phyloP scores from a whole-genome alignment of 163 green algal genomes.

The Chlamydomonas reinhardtii region DNA sequence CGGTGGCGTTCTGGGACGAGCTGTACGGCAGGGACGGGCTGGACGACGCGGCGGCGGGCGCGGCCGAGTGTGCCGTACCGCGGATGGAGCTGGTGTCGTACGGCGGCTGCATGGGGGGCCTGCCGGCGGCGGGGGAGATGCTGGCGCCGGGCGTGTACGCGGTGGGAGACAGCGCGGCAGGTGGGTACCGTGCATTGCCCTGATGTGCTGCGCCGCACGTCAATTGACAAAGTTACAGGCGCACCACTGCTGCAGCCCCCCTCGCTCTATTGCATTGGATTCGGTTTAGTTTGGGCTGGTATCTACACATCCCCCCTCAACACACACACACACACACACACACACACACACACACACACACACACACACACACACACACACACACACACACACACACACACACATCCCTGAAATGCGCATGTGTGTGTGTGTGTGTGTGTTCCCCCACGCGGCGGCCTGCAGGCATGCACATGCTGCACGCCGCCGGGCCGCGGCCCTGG shows the following conservation, averaged over 20 bases:
- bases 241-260: no score
- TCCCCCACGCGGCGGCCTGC: no score
- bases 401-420: background rate
- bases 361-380: no score
- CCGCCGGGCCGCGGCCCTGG: constrained; percentile 13
- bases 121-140: constrained; percentile 10
- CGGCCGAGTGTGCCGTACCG: background rate
- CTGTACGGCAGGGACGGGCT: background rate
- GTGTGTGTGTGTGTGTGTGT: background rate
- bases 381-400: no score
- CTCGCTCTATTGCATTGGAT: no score
- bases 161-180: constrained; percentile 6
- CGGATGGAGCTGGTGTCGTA: constrained; percentile 39
- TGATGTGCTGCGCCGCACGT: no score
- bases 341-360: no score
- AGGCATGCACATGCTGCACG: constrained; percentile 46
- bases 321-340: no score
- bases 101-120: constrained; percentile 7
- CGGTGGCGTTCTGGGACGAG: no score
- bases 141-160: constrained; percentile 9
- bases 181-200: background rate
- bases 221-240: no score
- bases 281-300: no score
- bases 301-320: no score
- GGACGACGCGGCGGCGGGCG: background rate